Evolutionary conservation across 352 stramenopile species (phyloP).

Genomic region (Peronospora tabacina): DNA sequence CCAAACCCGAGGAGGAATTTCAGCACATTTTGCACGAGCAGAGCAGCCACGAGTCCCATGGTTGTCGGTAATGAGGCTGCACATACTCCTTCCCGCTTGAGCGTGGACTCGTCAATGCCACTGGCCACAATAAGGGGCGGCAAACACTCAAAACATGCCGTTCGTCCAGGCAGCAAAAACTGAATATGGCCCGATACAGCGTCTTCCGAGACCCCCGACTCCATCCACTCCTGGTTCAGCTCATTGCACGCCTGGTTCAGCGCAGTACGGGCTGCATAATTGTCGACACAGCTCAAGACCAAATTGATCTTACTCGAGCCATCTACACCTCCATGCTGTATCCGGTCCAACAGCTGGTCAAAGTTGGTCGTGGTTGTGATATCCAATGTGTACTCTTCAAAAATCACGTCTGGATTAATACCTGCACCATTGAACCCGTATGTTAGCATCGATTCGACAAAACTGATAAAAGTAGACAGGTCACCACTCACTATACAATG

Average conservation of each 20-base stretch:
- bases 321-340: conserved; percentile 62
- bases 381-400: conserved; percentile 83
- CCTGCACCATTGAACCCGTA: conserved; percentile 17
- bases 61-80: conserved; percentile 85
- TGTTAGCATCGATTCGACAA: background rate
- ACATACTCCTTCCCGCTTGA: conserved; percentile 86
- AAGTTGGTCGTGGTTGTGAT: conserved; percentile 84
- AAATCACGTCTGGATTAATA: conserved; percentile 87
- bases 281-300: conserved; percentile 87
- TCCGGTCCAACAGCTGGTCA: conserved; percentile 70
- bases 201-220: conserved; percentile 87
- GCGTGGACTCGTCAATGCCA: conserved; percentile 79
- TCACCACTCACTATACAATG: conserved; percentile 55
- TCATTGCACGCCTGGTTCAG: conserved; percentile 87
- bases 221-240: conserved; percentile 84
- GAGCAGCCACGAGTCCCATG: conserved; percentile 81
- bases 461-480: background rate
- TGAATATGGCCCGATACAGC: conserved; percentile 87
- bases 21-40: conserved; percentile 85
- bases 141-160: conserved; percentile 86
- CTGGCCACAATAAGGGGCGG: conserved; percentile 80
- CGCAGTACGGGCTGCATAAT: conserved; percentile 80
- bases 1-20: conserved; percentile 84
- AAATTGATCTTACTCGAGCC: conserved; percentile 56
- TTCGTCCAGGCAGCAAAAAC: conserved; percentile 74